phyloP scores from a whole-genome alignment of 2,329 filamentous ascomycete genomes.

The Sarocladium kiliense region DNA sequence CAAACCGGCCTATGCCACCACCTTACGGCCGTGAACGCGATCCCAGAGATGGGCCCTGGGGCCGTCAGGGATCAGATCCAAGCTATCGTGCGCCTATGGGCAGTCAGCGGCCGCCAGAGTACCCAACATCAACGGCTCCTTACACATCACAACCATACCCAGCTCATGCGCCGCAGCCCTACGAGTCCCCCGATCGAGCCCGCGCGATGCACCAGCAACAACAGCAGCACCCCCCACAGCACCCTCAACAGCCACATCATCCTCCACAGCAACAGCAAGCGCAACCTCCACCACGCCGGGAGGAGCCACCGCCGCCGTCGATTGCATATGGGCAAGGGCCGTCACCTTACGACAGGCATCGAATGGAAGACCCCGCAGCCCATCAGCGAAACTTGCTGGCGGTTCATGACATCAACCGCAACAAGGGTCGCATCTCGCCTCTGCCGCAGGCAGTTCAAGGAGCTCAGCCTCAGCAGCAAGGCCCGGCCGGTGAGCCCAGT shows the following conservation, averaged over 20 bases:
- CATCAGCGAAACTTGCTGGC: conserved; percentile 66
- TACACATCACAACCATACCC: conserved; percentile 28
- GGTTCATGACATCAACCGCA: conserved; percentile 71
- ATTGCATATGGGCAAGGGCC: conserved; percentile 42
- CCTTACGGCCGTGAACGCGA: conserved; percentile 35
- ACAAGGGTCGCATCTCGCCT: conserved; percentile 75
- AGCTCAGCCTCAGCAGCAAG: conserved; percentile 74
- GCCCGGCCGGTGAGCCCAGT: conserved; percentile 74
- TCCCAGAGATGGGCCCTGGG: conserved; percentile 28
- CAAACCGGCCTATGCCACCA: conserved; percentile 34
- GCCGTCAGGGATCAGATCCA: conserved; percentile 24
- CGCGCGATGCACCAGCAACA: conserved; percentile 34
- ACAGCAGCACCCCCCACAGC: conserved; percentile 29
- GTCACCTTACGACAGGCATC: conserved; percentile 33
- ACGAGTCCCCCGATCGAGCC: conserved; percentile 44
- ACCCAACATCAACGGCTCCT: conserved; percentile 35
- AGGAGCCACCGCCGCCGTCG: conserved; percentile 45
- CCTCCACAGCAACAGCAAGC: conserved; percentile 24
- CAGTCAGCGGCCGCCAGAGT: conserved; percentile 41
- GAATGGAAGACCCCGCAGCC: conserved; percentile 49
- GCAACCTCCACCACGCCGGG: conserved; percentile 33
- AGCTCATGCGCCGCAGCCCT: conserved; percentile 27
- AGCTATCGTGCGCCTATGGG: conserved; percentile 31
- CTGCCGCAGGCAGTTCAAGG: conserved; percentile 92
- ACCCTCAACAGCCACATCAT: conserved; percentile 15